A percentile compares a stretch with the other conserved stretches of the same genome.
Conservation (phyloP, 2,329 filamentous ascomycete species). For the Coleophoma cylindrospora region DNA sequence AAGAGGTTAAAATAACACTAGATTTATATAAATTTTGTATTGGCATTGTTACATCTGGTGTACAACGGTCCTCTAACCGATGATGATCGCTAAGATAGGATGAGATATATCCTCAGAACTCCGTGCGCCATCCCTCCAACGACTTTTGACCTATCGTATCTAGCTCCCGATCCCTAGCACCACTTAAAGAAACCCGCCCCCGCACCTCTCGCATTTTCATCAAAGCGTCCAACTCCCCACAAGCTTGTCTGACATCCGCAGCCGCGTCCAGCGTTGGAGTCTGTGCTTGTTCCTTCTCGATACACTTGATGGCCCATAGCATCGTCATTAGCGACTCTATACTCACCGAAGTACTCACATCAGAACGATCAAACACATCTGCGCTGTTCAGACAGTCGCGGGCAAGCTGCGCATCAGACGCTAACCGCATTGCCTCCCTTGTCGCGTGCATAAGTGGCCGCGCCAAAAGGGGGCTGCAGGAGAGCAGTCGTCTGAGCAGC, state of each 20-base stretch:
- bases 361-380: conserved; percentile 18
- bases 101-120: conserved; percentile 5
- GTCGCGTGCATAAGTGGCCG: conserved; percentile 71
- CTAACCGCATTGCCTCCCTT: conserved; percentile 68
- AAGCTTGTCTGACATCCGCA: conserved; percentile 21
- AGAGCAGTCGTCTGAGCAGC: conserved; percentile 48
- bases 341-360: conserved; percentile 17
- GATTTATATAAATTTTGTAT: conserved; percentile 3
- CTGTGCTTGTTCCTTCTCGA: conserved; percentile 19
- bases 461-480: conserved; percentile 70
- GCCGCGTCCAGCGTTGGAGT: conserved; percentile 20
- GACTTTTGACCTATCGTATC: conserved; percentile 19
- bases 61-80: conserved; percentile 7
- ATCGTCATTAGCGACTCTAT: conserved; percentile 26
- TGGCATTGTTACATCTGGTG: conserved; percentile 14
- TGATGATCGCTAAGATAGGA: neutral
- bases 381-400: conserved; percentile 24
- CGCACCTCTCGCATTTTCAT: conserved; percentile 15
- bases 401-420: conserved; percentile 42
- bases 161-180: conserved; percentile 6
- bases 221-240: conserved; percentile 18
- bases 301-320: conserved; percentile 24
- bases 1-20: neutral
- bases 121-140: conserved; percentile 22
- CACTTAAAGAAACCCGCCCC: neutral